A percentile compares a stretch with the other conserved stretches of the same genome.
Conservation (phyloP, 441 rosid species). For the Pelargonium exstipulatum region DNA sequence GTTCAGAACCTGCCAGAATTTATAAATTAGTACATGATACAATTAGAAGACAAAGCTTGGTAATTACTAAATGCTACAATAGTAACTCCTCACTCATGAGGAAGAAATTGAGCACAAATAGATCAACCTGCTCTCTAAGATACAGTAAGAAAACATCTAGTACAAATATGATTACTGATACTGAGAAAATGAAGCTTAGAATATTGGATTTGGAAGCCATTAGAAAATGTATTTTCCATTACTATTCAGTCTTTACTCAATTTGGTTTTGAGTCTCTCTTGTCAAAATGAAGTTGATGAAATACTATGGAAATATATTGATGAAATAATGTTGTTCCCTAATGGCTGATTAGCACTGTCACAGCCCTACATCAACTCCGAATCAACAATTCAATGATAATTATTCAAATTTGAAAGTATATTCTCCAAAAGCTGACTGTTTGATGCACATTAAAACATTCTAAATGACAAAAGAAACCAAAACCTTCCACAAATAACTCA, state of each 20-base stretch:
- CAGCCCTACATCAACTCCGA: not conserved
- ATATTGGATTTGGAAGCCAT: not conserved
- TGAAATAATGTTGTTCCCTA: not conserved
- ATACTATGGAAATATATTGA: not conserved
- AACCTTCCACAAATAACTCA: not conserved
- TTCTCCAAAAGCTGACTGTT: not conserved
- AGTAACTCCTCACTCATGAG: not conserved
- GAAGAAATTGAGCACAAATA: not conserved
- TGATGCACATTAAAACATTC: not conserved
- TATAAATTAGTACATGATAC: not conserved
- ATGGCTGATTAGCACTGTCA: not conserved
- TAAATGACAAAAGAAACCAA: not conserved
- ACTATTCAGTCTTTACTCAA: not conserved
- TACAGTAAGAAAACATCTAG: not conserved
- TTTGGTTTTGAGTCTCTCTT: not conserved
- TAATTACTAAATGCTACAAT: too few relatives aligned
- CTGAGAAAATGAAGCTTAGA: not conserved
- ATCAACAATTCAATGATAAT: not conserved
- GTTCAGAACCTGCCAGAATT: conserved; percentile 55
- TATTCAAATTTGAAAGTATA: not conserved
- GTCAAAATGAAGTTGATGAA: not conserved
- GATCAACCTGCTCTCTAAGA: not conserved
- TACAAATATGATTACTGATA: not conserved
- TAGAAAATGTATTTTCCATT: not conserved
- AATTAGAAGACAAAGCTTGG: not conserved